These are phyloP conservation scores for Podila epicladia DNA, from an alignment of 192 early-diverging fungal genomes.

Conservation along the genomic window DNA sequence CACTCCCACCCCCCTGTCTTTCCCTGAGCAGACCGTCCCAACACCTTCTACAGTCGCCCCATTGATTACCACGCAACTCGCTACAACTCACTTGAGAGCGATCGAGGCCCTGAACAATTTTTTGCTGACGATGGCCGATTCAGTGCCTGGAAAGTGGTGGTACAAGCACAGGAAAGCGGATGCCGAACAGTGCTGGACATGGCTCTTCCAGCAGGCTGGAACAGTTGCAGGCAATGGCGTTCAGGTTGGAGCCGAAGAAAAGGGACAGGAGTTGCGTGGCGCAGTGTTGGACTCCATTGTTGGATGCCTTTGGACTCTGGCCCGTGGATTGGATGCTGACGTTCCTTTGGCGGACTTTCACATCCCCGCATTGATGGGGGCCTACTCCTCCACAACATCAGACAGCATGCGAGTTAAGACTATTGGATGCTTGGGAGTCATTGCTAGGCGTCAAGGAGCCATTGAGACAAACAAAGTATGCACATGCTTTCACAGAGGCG, in stretches of 20 bases:
- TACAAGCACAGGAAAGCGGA: conserved; percentile 60
- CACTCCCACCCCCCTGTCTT: conserved; percentile 60
- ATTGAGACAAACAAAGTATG: conserved; percentile 72
- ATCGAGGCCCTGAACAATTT: conserved; percentile 82
- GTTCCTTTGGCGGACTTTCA: conserved; percentile 59
- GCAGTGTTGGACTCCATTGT: conserved; percentile 71
- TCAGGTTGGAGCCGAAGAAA: conserved; percentile 57
- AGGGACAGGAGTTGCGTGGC: conserved; percentile 63
- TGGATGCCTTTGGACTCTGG: conserved; percentile 82
- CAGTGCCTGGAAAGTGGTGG: conserved; percentile 68
- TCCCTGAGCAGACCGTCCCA: conserved; percentile 50
- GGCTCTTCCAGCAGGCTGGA: conserved; percentile 68
- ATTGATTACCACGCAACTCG: conserved; percentile 60
- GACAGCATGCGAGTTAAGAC: conserved; percentile 71
- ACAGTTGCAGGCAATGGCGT: conserved; percentile 59
- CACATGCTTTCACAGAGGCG: not conserved
- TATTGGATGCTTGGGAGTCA: conserved; percentile 77
- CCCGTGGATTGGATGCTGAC: conserved; percentile 68
- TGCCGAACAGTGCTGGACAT: conserved; percentile 63
- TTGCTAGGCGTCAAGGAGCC: conserved; percentile 77
- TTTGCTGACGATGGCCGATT: conserved; percentile 76
- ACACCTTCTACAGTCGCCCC: conserved; percentile 42
- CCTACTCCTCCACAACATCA: conserved; percentile 48
- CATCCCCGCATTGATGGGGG: conserved; percentile 55
- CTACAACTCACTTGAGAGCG: conserved; percentile 70